A percentile compares a stretch with the other conserved stretches of the same genome.
These are phyloP conservation scores for Paraphaeosphaeria minitans DNA, from an alignment of 2,329 filamentous ascomycete species.

Conservation along the genomic window DNA sequence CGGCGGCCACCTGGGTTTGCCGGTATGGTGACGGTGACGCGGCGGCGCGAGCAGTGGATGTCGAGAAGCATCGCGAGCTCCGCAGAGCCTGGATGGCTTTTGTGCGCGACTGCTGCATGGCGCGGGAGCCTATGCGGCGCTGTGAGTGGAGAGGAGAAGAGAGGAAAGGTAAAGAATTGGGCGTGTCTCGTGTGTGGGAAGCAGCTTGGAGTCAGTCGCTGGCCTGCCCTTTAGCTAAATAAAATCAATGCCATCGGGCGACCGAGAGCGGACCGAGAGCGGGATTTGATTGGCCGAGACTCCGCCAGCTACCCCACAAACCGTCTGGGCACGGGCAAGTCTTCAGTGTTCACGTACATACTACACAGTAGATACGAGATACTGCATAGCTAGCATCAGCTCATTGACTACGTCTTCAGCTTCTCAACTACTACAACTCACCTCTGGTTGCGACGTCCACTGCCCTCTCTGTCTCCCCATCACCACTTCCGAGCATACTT, in stretches of 20 bases:
- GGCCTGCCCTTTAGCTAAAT: neutral
- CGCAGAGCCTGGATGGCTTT: constrained; percentile 44
- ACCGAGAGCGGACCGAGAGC: constrained; percentile 2
- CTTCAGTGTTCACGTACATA: too few species aligned
- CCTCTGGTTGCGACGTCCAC: too few species aligned
- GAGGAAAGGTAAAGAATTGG: constrained; percentile 16
- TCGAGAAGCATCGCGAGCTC: constrained; percentile 51
- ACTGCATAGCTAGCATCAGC: too few species aligned
- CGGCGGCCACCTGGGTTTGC: constrained; percentile 37
- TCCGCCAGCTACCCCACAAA: constrained; percentile 4
- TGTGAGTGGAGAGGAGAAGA: constrained; percentile 22
- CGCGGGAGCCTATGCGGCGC: constrained; percentile 14
- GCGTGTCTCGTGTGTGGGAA: constrained; percentile 13
- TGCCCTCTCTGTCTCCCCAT: neutral
- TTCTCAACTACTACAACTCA: too few species aligned
- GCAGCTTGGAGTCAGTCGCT: constrained; percentile 10
- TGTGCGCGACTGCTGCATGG: constrained; percentile 45
- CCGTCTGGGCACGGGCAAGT: too few species aligned
- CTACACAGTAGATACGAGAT: too few species aligned
- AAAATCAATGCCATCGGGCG: constrained; percentile 3
- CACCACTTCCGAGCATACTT: neutral
- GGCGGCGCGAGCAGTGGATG: constrained; percentile 47
- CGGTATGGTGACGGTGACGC: constrained; percentile 55
- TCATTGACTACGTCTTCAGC: too few species aligned
- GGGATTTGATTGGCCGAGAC: neutral